These are phyloP conservation scores for Exophiala bonariae DNA, from an alignment of 2,329 filamentous ascomycete species.

Conservation along the genomic window DNA sequence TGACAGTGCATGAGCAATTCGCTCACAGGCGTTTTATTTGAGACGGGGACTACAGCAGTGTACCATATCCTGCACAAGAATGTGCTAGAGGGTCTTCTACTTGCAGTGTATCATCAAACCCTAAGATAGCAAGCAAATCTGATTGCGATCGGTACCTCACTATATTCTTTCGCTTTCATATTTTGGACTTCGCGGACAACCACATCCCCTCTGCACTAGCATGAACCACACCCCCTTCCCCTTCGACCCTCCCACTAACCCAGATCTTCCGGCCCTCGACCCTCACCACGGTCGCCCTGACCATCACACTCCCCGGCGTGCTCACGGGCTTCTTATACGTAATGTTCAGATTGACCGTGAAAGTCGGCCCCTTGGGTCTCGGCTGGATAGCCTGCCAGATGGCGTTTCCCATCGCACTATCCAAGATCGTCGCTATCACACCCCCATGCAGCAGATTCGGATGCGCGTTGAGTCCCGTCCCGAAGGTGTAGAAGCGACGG, in stretches of 20 bases:
- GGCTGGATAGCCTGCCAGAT: neutral
- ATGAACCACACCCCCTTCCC: slow-evolving; percentile 36
- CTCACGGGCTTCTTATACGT: slow-evolving; percentile 39
- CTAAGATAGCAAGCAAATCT: no score
- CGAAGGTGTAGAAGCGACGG: slow-evolving; percentile 32
- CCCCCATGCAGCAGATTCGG: slow-evolving; percentile 32
- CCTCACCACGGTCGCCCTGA: slow-evolving; percentile 34
- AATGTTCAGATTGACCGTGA: slow-evolving; percentile 42
- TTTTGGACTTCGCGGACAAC: slow-evolving; percentile 34
- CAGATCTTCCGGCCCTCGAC: slow-evolving; percentile 42
- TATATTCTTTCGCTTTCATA: slow-evolving; percentile 10
- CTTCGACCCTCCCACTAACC: slow-evolving; percentile 40
- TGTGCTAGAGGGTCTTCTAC: no score
- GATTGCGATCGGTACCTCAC: no score
- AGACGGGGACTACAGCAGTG: no score
- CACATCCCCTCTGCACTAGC: slow-evolving; percentile 44
- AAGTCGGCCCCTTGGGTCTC: slow-evolving; percentile 26
- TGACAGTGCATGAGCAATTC: slow-evolving; percentile 2
- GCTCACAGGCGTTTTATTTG: no score
- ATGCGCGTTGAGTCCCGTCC: slow-evolving; percentile 30
- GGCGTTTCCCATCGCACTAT: slow-evolving; percentile 29
- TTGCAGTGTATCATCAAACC: no score
- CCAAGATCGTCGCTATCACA: slow-evolving; percentile 30
- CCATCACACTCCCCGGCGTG: slow-evolving; percentile 38
- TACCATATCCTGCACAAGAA: no score